Conservation (phyloP, 2,329 filamentous ascomycete genomes). For the Phymatotrichopsis omnivora region DNA sequence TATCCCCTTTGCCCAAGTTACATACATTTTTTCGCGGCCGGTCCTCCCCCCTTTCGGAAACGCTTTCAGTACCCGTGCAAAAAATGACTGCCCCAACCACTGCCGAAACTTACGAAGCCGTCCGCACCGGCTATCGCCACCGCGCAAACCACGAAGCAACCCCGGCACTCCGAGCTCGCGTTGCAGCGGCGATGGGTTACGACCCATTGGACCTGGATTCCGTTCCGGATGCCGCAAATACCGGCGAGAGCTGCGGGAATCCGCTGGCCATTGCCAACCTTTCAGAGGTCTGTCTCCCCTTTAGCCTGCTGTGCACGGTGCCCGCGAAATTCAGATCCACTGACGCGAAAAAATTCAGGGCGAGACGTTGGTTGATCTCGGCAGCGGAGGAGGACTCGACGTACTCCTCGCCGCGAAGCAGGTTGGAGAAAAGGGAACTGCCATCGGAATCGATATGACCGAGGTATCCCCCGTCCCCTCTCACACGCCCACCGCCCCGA, state of each 20-base stretch:
- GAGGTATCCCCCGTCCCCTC: conserved; percentile 36
- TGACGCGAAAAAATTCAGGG: conserved; percentile 36
- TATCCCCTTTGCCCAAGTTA: too few relatives aligned
- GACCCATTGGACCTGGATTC: conserved; percentile 24
- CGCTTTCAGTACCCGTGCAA: too few relatives aligned
- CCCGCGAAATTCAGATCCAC: not conserved
- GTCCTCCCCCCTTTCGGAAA: too few relatives aligned
- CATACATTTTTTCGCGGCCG: too few relatives aligned
- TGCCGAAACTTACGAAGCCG: too few relatives aligned
- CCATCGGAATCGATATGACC: conserved; percentile 52
- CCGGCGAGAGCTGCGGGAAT: conserved; percentile 29
- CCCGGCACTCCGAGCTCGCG: too few relatives aligned
- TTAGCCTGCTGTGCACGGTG: too few relatives aligned
- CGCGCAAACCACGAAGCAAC: too few relatives aligned
- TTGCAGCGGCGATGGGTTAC: conserved; percentile 29
- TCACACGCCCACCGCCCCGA: conserved; percentile 11
- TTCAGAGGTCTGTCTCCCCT: conserved; percentile 35
- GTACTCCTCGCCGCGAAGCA: conserved; percentile 45
- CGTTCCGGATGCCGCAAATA: conserved; percentile 25
- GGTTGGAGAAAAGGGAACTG: conserved; percentile 42
- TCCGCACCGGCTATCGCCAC: too few relatives aligned
- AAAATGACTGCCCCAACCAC: too few relatives aligned
- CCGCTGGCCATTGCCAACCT: conserved; percentile 38
- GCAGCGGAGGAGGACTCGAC: conserved; percentile 49
- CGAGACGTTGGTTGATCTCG: conserved; percentile 49